Evolutionary conservation across 371 early-diverging fungal species (phyloP).

Genomic region (Synchytrium microbalum): DNA sequence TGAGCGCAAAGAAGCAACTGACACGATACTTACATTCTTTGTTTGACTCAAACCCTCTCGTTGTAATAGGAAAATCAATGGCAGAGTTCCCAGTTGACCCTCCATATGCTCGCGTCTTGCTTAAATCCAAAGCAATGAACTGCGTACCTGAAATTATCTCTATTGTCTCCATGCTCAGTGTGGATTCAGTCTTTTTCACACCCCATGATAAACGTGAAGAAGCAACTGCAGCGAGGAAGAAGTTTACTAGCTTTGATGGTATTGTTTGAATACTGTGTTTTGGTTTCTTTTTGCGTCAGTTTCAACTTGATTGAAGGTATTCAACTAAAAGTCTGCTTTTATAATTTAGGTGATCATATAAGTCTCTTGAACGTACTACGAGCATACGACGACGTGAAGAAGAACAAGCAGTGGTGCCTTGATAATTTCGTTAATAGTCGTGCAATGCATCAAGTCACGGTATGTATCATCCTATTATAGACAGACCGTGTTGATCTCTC

Average conservation of each 20-base stretch:
- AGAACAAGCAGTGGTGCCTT: slow-evolving; percentile 77
- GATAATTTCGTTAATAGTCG: slow-evolving; percentile 82
- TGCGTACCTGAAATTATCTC: slow-evolving; percentile 84
- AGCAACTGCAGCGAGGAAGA: slow-evolving; percentile 69
- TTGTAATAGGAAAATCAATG: slow-evolving; percentile 38
- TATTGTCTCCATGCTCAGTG: slow-evolving; percentile 81
- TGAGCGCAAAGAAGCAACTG: too few relatives aligned
- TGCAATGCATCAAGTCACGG: slow-evolving; percentile 75
- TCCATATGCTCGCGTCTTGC: slow-evolving; percentile 78
- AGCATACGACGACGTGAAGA: slow-evolving; percentile 66
- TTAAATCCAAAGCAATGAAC: slow-evolving; percentile 57
- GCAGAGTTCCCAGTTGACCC: slow-evolving; percentile 93
- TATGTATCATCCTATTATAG: slow-evolving; percentile 18
- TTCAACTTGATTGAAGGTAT: too few relatives aligned
- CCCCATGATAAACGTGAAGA: slow-evolving; percentile 83
- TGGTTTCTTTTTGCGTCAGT: too few relatives aligned
- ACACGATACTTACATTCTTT: too few relatives aligned
- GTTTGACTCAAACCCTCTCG: too few relatives aligned
- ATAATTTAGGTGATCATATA: slow-evolving; percentile 78
- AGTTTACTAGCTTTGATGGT: slow-evolving; percentile 45
- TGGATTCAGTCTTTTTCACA: slow-evolving; percentile 79
- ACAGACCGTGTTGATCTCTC: not conserved
- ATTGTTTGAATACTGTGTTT: too few relatives aligned
- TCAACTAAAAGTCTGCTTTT: too few relatives aligned
- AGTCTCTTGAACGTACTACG: slow-evolving; percentile 76